Conservation (phyloP, 148 eudicot species). For the Fagopyrum esculentum region DNA sequence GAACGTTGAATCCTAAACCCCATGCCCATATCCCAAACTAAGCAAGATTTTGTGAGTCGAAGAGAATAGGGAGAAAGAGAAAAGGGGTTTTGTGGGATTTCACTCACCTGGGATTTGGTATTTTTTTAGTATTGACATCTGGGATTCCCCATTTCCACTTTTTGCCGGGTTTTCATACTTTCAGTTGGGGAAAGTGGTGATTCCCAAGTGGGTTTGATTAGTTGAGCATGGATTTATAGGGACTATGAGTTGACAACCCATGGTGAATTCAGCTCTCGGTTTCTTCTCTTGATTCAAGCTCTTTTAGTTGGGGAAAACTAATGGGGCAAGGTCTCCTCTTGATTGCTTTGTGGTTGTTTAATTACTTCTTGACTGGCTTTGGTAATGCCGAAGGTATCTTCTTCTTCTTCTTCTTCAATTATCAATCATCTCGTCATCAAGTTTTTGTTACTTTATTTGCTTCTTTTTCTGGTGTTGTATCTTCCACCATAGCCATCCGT, state of each 20-base stretch:
- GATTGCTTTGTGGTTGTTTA: background rate
- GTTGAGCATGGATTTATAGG: background rate
- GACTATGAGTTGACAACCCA: background rate
- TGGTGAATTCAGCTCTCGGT: background rate
- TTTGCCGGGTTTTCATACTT: slow-evolving; percentile 1
- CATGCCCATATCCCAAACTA: background rate
- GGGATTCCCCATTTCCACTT: background rate
- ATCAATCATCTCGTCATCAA: too few relatives aligned
- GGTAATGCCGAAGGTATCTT: background rate
- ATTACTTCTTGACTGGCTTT: background rate
- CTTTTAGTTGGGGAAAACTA: background rate
- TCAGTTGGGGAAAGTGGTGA: slow-evolving; percentile 5
- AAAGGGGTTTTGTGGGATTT: background rate
- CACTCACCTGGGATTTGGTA: background rate
- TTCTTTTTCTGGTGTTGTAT: background rate
- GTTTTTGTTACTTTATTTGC: background rate
- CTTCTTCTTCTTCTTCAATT: background rate
- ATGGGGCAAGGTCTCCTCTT: background rate
- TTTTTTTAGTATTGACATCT: background rate
- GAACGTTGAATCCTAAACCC: background rate
- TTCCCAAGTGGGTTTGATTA: background rate
- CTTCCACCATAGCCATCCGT: background rate
- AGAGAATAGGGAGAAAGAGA: background rate
- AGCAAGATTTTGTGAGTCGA: background rate
- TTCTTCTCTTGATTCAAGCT: background rate